These are phyloP conservation scores for Fusarium illudens DNA, from an alignment of 2,329 filamentous ascomycete genomes.

Conservation along the genomic window DNA sequence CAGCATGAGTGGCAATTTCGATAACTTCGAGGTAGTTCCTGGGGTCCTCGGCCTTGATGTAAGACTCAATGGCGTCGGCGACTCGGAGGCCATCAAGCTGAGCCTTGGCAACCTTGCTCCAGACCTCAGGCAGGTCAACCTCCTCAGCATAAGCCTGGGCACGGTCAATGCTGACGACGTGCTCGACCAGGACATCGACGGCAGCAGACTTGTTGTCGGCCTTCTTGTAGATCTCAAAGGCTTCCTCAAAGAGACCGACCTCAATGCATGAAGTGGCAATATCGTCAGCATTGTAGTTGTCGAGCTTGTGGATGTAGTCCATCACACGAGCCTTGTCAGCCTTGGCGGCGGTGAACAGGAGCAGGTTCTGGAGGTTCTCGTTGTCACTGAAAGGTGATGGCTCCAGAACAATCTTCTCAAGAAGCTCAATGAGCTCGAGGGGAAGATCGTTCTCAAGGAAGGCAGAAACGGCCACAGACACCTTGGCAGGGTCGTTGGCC, in stretches of 20 bases:
- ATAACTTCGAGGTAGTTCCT: slow-evolving; percentile 96
- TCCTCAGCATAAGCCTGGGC: slow-evolving; percentile 95
- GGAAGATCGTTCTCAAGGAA: slow-evolving; percentile 93
- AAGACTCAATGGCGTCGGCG: slow-evolving; percentile 92
- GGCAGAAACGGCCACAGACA: slow-evolving; percentile 91
- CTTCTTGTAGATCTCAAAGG: slow-evolving; percentile 99
- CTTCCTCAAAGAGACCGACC: slow-evolving; percentile 94
- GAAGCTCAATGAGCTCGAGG: slow-evolving; percentile 91
- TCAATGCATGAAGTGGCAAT: slow-evolving; percentile 94
- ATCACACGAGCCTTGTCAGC: slow-evolving; percentile 94
- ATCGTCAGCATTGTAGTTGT: slow-evolving; percentile 89
- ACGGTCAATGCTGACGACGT: slow-evolving; percentile 97
- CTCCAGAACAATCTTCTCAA: slow-evolving; percentile 99
- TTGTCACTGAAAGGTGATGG: slow-evolving; percentile 99
- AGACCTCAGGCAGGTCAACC: slow-evolving; percentile 92
- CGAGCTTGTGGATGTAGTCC: slow-evolving; percentile 93
- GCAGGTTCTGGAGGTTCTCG: slow-evolving; percentile 91
- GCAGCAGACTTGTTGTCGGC: slow-evolving; percentile 87
- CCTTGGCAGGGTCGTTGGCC: slow-evolving; percentile 91
- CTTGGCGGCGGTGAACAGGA: slow-evolving; percentile 96
- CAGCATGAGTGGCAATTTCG: slow-evolving; percentile 91
- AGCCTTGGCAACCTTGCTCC: slow-evolving; percentile 98
- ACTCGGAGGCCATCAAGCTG: slow-evolving; percentile 96
- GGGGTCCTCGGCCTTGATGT: slow-evolving; percentile 93
- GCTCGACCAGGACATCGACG: slow-evolving; percentile 90